phyloP scores from a whole-genome alignment of 495 filamentous ascomycete species.

The Xylaria nigripes region DNA sequence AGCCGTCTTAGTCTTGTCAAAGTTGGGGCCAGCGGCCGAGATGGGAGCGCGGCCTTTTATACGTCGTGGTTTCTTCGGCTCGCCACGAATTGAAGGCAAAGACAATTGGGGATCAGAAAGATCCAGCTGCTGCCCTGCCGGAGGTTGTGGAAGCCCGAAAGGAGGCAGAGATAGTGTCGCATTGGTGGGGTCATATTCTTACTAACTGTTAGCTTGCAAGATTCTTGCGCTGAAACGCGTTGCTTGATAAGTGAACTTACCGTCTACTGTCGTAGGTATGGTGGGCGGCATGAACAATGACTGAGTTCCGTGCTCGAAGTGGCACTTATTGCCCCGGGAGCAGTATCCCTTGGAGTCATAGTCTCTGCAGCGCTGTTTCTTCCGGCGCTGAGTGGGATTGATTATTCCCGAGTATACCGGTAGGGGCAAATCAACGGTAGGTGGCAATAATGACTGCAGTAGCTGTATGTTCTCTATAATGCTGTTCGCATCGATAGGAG shows the following conservation, averaged over 20 bases:
- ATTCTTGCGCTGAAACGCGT: background rate
- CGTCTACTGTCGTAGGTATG: constrained; percentile 20
- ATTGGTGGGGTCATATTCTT: constrained; percentile 83
- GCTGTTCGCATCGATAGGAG: constrained; percentile 49
- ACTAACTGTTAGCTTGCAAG: constrained; percentile 9
- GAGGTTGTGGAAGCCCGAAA: constrained; percentile 7
- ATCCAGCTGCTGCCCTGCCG: constrained; percentile 6
- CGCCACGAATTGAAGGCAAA: constrained; percentile 23
- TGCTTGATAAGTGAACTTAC: constrained; percentile 27
- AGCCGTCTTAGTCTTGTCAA: constrained; percentile 64
- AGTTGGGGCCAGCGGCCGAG: constrained; percentile 65
- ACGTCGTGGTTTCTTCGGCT: constrained; percentile 34
- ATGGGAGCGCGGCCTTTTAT: constrained; percentile 54
- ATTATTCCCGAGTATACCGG: constrained; percentile 14
- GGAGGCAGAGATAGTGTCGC: constrained; percentile 36
- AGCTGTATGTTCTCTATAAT: constrained; percentile 64
- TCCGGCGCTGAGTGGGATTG: constrained; percentile 20
- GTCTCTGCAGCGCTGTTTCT: constrained; percentile 63
- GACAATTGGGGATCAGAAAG: constrained; percentile 2
- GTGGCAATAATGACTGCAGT: constrained; percentile 59
- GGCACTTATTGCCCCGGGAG: constrained; percentile 65
- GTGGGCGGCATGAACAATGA: constrained; percentile 44
- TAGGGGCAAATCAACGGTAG: constrained; percentile 35
- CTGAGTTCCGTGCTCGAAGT: constrained; percentile 70
- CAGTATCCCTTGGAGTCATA: constrained; percentile 88